Conservation (phyloP, 83 land plant species). For the Picea abies region DNA sequence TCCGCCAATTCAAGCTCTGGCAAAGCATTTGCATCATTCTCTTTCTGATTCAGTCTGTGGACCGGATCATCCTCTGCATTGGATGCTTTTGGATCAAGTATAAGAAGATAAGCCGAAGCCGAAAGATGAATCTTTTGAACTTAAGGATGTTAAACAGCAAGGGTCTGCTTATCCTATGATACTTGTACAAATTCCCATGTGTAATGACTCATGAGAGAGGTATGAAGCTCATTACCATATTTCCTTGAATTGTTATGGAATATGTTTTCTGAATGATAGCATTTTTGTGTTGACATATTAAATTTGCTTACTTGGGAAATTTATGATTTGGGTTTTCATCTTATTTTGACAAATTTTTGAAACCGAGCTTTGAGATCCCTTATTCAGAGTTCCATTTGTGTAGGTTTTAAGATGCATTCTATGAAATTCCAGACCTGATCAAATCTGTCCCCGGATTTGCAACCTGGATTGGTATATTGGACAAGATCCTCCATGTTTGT, state of each 20-base stretch:
- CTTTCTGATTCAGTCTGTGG: constrained; percentile 51
- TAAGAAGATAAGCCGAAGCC: constrained; percentile 16
- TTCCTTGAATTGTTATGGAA: background rate
- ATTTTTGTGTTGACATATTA: background rate
- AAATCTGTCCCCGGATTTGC: background rate
- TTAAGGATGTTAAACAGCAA: constrained; percentile 25
- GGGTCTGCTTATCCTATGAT: constrained; percentile 37
- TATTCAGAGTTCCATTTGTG: background rate
- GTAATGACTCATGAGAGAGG: constrained; percentile 43
- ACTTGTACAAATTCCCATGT: constrained; percentile 14
- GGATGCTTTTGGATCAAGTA: constrained; percentile 28
- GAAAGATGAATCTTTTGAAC: constrained; percentile 20
- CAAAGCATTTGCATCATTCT: constrained; percentile 39
- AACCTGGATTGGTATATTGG: background rate
- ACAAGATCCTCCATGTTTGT: background rate
- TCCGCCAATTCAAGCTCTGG: constrained; percentile 34
- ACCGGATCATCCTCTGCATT: constrained; percentile 44
- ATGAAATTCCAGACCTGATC: background rate
- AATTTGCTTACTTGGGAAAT: background rate
- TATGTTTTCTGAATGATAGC: background rate
- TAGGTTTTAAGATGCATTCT: background rate
- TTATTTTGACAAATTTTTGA: too few species aligned
- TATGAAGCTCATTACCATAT: constrained; percentile 7
- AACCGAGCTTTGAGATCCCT: background rate
- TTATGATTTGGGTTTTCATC: background rate